Percentiles rank a stretch among this genome's conserved stretches.
Conservation (phyloP, 2,329 filamentous ascomycete species). For the Stemphylium beticola region DNA sequence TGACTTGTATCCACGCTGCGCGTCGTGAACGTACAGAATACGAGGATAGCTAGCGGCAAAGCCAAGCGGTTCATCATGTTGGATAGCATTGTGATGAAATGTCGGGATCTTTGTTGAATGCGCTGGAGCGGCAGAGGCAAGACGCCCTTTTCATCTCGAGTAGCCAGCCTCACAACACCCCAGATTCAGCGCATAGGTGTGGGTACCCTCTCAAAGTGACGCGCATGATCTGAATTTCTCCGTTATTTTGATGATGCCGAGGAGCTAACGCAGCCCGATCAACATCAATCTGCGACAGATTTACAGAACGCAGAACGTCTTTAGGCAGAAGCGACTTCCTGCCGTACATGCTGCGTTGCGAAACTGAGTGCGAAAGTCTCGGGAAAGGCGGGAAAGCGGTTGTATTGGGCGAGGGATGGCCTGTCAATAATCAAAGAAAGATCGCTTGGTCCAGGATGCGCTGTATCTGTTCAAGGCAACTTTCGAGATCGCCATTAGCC, state of each 20-base stretch:
- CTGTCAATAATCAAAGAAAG: too few species aligned
- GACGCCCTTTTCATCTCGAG: background rate
- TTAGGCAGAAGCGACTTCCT: background rate
- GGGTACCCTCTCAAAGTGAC: background rate
- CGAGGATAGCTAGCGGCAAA: slow-evolving; percentile 6
- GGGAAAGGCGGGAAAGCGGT: too few species aligned
- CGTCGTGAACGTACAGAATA: background rate
- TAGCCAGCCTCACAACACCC: background rate
- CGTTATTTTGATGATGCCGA: slow-evolving; percentile 8
- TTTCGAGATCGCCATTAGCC: background rate
- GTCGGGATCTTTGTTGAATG: background rate
- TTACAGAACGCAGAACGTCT: background rate
- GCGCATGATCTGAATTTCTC: background rate
- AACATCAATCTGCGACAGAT: slow-evolving; percentile 4
- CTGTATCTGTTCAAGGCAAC: too few species aligned
- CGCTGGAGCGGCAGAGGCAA: background rate
- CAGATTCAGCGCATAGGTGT: background rate
- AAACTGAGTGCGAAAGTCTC: background rate
- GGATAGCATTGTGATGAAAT: slow-evolving; percentile 2
- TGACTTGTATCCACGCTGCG: background rate
- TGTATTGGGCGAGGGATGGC: too few species aligned
- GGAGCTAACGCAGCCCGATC: background rate
- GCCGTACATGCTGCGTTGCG: background rate
- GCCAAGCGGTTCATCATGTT: slow-evolving; percentile 3
- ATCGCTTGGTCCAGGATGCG: too few species aligned